A percentile compares a stretch with the other conserved stretches of the same genome.
phyloP scores from a whole-genome alignment of 192 early-diverging fungal genomes.

The Rhizophlyctis rosea region DNA sequence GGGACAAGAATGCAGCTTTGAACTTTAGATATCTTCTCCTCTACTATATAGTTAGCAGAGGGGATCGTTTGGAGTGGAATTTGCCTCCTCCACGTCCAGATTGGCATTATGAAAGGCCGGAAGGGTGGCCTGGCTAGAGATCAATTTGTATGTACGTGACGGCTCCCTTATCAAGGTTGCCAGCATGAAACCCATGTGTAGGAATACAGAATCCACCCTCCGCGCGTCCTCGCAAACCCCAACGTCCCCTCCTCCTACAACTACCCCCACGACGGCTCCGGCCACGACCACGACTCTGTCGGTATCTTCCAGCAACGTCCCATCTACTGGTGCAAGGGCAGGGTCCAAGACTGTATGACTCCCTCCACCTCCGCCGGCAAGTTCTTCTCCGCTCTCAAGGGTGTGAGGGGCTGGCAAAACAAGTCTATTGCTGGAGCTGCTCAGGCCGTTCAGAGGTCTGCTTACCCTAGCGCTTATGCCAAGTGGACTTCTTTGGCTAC shows the following conservation, averaged over 20 bases:
- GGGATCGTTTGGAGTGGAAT: too few species aligned
- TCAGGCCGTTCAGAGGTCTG: not conserved
- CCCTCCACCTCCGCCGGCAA: not conserved
- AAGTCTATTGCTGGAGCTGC: not conserved
- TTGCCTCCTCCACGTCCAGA: too few species aligned
- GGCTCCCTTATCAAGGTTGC: too few species aligned
- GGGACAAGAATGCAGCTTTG: too few species aligned
- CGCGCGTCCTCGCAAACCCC: not conserved
- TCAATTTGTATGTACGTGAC: too few species aligned
- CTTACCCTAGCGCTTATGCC: too few species aligned
- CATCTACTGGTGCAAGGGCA: not conserved
- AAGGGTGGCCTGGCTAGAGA: too few species aligned
- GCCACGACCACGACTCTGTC: not conserved
- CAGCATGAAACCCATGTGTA: too few species aligned
- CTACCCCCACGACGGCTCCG: not conserved
- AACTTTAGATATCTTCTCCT: too few species aligned
- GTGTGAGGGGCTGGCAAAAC: not conserved
- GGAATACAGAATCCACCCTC: not conserved
- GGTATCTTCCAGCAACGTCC: not conserved
- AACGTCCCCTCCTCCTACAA: not conserved
- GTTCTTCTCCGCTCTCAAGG: not conserved
- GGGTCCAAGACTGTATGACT: not conserved
- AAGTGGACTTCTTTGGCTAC: too few species aligned
- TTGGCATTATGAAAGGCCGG: too few species aligned
- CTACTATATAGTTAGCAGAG: too few species aligned